phyloP scores from a whole-genome alignment of 257 asterid species.

The Osmanthus fragrans region DNA sequence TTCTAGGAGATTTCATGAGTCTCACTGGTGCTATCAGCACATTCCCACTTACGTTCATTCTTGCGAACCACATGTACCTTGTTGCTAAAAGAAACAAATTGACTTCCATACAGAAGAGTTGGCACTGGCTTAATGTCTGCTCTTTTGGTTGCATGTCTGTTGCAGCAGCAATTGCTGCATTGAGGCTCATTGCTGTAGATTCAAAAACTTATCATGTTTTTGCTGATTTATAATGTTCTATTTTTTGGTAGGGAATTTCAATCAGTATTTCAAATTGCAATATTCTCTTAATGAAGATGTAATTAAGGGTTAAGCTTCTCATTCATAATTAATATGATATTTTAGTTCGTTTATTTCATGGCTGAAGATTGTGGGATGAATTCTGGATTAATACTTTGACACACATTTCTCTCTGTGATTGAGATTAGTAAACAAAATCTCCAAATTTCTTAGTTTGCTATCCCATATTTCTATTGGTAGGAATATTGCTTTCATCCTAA shows the following conservation, averaged over 20 bases:
- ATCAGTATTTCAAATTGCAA: no score
- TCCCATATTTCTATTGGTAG: no score
- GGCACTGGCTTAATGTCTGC: slow-evolving; percentile 87
- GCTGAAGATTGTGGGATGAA: no score
- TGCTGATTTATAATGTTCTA: neutral
- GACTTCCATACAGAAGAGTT: slow-evolving; percentile 52
- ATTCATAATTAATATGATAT: no score
- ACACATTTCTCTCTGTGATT: no score
- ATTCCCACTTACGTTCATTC: slow-evolving; percentile 89
- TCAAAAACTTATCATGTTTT: neutral
- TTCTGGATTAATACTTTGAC: no score
- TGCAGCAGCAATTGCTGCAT: slow-evolving; percentile 49
- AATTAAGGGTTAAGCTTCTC: neutral
- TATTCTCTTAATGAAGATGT: neutral
- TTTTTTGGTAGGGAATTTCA: neutral
- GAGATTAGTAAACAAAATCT: no score
- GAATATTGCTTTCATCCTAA: no score
- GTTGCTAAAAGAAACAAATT: slow-evolving; percentile 61
- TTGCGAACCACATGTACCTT: slow-evolving; percentile 94
- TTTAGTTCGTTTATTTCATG: no score
- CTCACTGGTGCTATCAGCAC: slow-evolving; percentile 93
- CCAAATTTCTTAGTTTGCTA: no score
- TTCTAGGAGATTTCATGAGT: slow-evolving; percentile 97
- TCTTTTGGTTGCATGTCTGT: slow-evolving; percentile 58
- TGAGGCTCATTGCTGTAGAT: neutral